A percentile compares a stretch with the other conserved stretches of the same genome.
Evolutionary conservation across 164 flowering plant genomes (phyloP).

Genomic region (Buxus sempervirens): DNA sequence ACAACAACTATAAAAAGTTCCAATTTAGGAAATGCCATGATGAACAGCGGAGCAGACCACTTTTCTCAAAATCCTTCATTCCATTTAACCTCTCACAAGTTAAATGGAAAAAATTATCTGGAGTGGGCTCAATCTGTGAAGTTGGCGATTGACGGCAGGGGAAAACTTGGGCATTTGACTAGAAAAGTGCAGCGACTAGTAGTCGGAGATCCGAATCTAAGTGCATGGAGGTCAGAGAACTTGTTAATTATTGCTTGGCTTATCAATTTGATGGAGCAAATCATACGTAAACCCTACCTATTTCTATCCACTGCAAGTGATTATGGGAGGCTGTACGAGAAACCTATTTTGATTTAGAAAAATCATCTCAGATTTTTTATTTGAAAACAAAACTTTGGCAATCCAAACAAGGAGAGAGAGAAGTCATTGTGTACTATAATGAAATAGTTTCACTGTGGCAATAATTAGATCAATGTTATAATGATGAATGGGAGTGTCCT

Average conservation of each 20-base stretch:
- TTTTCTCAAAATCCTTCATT: no score
- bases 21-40: no score
- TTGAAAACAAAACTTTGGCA: conserved; percentile 6
- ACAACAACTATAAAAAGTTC: no score
- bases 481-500: not conserved
- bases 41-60: no score
- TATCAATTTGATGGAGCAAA: conserved; percentile 4
- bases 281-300: conserved; percentile 3
- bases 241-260: no score
- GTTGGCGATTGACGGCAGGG: no score
- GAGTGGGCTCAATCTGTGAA: no score
- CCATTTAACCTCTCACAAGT: no score
- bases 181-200: no score
- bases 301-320: not conserved
- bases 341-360: conserved; percentile 2
- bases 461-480: conserved; percentile 3
- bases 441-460: conserved; percentile 1
- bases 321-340: conserved; percentile 4
- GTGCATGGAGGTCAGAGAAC: conserved; percentile 4
- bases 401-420: not conserved
- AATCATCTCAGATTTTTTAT: conserved; percentile 6
- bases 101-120: no score
- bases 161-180: no score
- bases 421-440: conserved; percentile 1
- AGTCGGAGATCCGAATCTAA: not conserved